phyloP scores from a whole-genome alignment of 805 yeast genomes.

The Helenozyma baotianmanensis region DNA sequence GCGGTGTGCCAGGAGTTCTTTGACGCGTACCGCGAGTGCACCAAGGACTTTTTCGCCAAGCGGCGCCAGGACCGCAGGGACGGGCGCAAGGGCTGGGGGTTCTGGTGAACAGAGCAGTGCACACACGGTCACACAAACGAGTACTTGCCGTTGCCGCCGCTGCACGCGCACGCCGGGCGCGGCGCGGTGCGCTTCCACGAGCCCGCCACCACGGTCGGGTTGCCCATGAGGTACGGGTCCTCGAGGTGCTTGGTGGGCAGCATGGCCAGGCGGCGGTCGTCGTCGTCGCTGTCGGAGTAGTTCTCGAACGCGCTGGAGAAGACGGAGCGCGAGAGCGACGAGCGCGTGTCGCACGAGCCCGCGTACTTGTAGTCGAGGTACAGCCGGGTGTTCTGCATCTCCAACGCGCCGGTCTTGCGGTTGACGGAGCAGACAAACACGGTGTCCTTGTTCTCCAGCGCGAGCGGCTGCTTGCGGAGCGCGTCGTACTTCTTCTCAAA shows the following conservation, averaged over 20 bases:
- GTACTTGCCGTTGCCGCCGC: background rate
- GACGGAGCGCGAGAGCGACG: background rate
- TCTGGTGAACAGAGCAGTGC: constrained; percentile 20
- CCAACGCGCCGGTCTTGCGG: constrained; percentile 32
- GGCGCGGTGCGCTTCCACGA: no score
- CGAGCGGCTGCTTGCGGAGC: constrained; percentile 1
- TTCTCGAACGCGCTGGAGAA: background rate
- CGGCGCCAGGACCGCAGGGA: constrained; percentile 30
- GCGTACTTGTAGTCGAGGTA: constrained; percentile 18
- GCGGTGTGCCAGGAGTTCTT: constrained; percentile 72
- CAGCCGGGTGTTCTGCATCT: constrained; percentile 31
- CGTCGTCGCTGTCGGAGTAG: constrained; percentile 2
- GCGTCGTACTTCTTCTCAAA: constrained; percentile 5
- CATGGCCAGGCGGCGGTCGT: background rate
- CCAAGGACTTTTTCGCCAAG: constrained; percentile 34
- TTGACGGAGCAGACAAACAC: constrained; percentile 32
- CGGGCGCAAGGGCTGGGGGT: constrained; percentile 43
- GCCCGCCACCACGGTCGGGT: background rate
- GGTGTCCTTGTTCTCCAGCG: constrained; percentile 2
- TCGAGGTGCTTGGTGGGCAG: constrained; percentile 1
- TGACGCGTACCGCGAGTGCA: constrained; percentile 88
- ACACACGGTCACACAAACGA: background rate
- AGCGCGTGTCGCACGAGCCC: constrained; percentile 1
- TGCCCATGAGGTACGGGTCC: constrained; percentile 6
- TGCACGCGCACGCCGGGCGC: background rate